Evolutionary conservation across 2,329 filamentous ascomycete species (phyloP), one percentile per base, ranked within the genome.

Genomic region (Seiridium cupressi): DNA sequence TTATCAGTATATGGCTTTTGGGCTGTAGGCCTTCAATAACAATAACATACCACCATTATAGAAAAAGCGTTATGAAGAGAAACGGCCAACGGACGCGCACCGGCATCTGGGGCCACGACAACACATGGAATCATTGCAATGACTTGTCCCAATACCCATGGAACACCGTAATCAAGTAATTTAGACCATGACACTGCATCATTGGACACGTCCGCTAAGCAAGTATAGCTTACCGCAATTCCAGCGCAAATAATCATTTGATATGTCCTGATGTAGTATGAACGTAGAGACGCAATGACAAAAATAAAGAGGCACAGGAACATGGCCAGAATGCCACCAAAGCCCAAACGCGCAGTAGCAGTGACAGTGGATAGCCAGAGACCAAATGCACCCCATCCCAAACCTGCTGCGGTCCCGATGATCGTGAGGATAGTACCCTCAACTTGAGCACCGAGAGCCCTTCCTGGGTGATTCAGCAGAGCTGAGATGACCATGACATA

Each of bases 401-500:
- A 69, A 1, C 84, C 84, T 36, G 77, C 74, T 4, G 79, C 79
- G 1, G 81, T 81, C 3, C 84, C 84, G 5, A 83, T 36, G n/a
- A 78, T 80, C 4, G 83, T 86, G 26, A 83, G 69, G 47, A 84
- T 59, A 3, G 79, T 71, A 2, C 84, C 84, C 66, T 87, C 84
- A 31, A 87, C 69, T 64, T 87, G 84, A 10, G 83, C 79, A 5
- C 84, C 84, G 56, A 86, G 65, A 1, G 82, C 80, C 44, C 84
- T 76, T 31, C 81, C 82, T 3, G 84, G 77, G 64, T 87, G 84
- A 60, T 86, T 87, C 49, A 87, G 65, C 26, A 86, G 78, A n/a
- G 81, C 74, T 2, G 84, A 86, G 53, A 87, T 69, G 3, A 77
- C 79, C 75, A 85, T 81, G 61, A 87, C 78, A 64, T 85, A 86